Conservation (phyloP, 1,139 yeast genomes). For the Lizanozyma gosingica region DNA sequence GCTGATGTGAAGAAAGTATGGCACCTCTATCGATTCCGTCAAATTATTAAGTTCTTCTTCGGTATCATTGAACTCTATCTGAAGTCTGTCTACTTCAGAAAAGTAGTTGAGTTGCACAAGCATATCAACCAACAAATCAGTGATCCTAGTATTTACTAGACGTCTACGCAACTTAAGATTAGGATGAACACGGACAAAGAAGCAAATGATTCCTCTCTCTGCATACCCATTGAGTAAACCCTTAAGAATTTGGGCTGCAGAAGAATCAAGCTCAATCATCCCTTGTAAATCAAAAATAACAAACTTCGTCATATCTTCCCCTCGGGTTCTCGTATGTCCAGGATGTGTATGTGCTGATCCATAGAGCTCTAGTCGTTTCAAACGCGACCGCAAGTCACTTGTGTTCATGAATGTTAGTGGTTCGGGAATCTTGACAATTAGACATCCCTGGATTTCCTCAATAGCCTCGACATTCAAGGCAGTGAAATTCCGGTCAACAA, state of each 20-base stretch:
- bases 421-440: constrained; percentile 83
- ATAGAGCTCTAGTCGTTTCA: constrained; percentile 71
- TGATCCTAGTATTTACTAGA: constrained; percentile 25
- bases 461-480: constrained; percentile 32
- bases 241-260: constrained; percentile 69
- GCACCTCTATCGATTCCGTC: constrained; percentile 20
- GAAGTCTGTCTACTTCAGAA: not conserved
- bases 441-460: constrained; percentile 78
- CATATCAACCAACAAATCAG: constrained; percentile 11
- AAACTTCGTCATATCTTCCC: constrained; percentile 48
- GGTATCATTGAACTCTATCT: not conserved
- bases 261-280: constrained; percentile 79
- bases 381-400: constrained; percentile 67
- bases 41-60: constrained; percentile 13
- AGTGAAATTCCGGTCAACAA: constrained; percentile 29
- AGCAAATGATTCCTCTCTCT: constrained; percentile 48
- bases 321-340: constrained; percentile 52
- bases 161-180: constrained; percentile 23
- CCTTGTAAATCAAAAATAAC: constrained; percentile 81
- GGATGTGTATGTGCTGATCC: constrained; percentile 86
- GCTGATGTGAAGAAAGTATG: constrained; percentile 33
- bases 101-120: not conserved
- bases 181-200: constrained; percentile 56
- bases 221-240: constrained; percentile 52
- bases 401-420: constrained; percentile 90